phyloP scores from a whole-genome alignment of 2,329 filamentous ascomycete genomes.

The Sporothrix humicola region DNA sequence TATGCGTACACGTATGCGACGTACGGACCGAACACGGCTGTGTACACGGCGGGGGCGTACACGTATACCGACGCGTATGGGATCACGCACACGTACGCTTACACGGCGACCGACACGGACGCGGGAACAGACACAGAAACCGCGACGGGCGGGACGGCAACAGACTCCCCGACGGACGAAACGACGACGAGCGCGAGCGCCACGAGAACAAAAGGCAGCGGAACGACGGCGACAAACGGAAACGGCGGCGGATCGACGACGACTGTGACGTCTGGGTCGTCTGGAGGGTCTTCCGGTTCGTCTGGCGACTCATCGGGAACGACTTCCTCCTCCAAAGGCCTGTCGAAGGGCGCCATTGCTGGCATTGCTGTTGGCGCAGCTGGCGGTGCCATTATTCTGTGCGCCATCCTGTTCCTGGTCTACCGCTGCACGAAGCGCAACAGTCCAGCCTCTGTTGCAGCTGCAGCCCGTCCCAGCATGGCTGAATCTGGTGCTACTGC shows the following conservation, averaged over 20 bases:
- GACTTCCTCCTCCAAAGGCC: slow-evolving; percentile 8
- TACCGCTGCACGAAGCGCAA: slow-evolving; percentile 33
- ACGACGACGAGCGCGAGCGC: neutral
- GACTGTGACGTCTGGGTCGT: neutral
- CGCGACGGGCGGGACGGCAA: neutral
- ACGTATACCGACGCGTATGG: neutral
- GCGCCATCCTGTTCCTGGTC: slow-evolving; percentile 32
- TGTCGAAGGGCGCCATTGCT: slow-evolving; percentile 36
- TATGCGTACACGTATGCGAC: neutral
- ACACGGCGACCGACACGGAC: neutral
- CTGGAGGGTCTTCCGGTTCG: slow-evolving; percentile 2
- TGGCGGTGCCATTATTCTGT: slow-evolving; percentile 31
- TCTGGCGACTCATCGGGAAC: slow-evolving; percentile 9
- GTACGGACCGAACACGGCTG: neutral
- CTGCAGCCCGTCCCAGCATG: neutral
- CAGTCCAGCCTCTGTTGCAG: neutral
- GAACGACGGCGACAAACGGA: neutral
- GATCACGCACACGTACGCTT: neutral
- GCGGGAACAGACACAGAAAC: neutral
- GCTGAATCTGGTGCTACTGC: neutral
- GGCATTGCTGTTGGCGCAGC: slow-evolving; percentile 36
- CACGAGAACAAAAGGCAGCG: neutral
- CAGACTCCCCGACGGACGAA: neutral
- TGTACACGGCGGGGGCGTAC: neutral
- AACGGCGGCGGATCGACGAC: neutral